Base-by-base conservation (phyloP, 2,329 filamentous ascomycete species). In the Geosmithia morbida region DNA sequence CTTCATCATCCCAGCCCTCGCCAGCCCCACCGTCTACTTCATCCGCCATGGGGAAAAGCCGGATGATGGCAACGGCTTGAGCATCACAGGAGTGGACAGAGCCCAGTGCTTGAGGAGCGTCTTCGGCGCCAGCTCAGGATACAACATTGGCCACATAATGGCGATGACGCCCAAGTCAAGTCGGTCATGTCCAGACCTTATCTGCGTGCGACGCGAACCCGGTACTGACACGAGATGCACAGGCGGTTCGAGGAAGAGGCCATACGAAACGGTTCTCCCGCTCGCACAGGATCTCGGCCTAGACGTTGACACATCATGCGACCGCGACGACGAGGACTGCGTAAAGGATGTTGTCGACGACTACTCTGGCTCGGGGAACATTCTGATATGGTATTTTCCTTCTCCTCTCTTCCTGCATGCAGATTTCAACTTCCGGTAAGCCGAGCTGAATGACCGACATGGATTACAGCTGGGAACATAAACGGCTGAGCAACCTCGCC, bases 11-110 rank as follows among this genome's bases (percentile, higher is more conserved):
- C 74, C 75, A 0, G 72, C 76, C 48, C 61, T 46, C 30, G 45
- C 45, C 13, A 40, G 30, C 10, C 46, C 46, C 26, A 48, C 46
- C 29, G 41, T 48, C n/a, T 82, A 79, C 56, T 61, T 81, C 8
- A 81, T 82, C 56, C 72, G 77, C 17, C 78, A 82, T 52, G 78
- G 77, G 49, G 78, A 82, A 59, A 82, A 82, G 59, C 77, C 77
- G 1, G 66, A 67, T 3, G 61, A 70, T 46, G 65, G 65, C 16
- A 63, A 43, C 39, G 76, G 75, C 2, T 63, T 81, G 43, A 75
- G 59, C 48, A 53, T 66, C 0, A 54, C 69, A 50, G 78, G 78
- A n/a, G 51, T 68, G 47, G 49, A 76, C 58, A 72, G 78, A 16
- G 73, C 77, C 0, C 71, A 81, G 54, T 81, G 77, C 51, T 61